Conservation (phyloP, 78 protist genomes). For the Dictyostelium firmibasis region DNA sequence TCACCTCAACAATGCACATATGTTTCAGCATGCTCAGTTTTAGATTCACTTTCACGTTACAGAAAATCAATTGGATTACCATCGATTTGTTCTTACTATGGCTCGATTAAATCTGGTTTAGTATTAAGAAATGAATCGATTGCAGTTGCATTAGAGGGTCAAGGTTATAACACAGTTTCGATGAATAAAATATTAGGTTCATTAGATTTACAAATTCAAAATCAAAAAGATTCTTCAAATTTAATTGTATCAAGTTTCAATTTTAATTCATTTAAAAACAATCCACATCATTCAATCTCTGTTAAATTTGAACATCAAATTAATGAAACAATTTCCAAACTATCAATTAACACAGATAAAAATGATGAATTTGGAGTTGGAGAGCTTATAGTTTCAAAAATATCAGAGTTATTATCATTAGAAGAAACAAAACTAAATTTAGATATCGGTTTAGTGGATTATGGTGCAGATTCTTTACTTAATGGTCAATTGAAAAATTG, state of each 20-base stretch:
- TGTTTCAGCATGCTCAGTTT: slow-evolving; percentile 81
- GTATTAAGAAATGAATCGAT: slow-evolving; percentile 8
- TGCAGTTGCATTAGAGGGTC: not conserved
- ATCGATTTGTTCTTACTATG: not conserved
- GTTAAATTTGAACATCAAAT: not conserved
- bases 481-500: slow-evolving; percentile 57
- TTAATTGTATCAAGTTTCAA: not conserved
- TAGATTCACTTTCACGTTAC: slow-evolving; percentile 60
- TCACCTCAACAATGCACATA: slow-evolving; percentile 70
- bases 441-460: not conserved
- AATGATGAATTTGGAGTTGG: not conserved
- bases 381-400: not conserved
- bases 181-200: not conserved
- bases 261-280: not conserved
- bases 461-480: slow-evolving; percentile 35
- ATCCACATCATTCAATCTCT: not conserved
- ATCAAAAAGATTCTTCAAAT: not conserved
- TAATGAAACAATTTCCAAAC: not conserved
- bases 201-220: not conserved
- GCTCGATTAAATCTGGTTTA: not conserved
- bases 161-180: not conserved
- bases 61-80: slow-evolving; percentile 30
- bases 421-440: not conserved
- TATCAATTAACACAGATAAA: no score
- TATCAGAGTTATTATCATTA: not conserved